Evolutionary conservation across 805 yeast species (phyloP).

Genomic region (Ogataea trehaloabstinens): DNA sequence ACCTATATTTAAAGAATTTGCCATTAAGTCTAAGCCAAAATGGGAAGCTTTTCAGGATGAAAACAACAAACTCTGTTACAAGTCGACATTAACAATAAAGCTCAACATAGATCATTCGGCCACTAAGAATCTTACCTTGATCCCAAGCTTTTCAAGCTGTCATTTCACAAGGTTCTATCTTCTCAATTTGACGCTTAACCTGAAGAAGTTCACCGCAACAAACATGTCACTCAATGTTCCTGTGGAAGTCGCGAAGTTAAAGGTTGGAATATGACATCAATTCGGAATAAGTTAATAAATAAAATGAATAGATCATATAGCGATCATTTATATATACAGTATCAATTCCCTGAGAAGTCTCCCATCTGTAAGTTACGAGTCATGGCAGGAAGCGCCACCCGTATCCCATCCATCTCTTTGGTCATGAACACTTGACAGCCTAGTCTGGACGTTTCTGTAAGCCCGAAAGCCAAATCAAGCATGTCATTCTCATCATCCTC

Average conservation of each 20-base stretch:
- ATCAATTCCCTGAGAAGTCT: constrained; percentile 56
- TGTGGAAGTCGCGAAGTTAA: constrained; percentile 21
- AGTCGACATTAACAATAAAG: constrained; percentile 14
- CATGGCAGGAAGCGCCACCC: constrained; percentile 97
- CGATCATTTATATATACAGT: background rate
- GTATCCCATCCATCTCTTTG: constrained; percentile 85
- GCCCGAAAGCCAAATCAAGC: constrained; percentile 96
- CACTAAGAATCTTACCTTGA: constrained; percentile 14
- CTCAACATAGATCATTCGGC: constrained; percentile 13
- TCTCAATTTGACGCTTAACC: constrained; percentile 12
- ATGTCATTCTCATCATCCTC: constrained; percentile 97
- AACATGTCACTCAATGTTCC: constrained; percentile 19
- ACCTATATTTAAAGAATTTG: constrained; percentile 16
- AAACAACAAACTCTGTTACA: constrained; percentile 9
- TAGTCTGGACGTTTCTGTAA: constrained; percentile 92
- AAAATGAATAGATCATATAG: background rate
- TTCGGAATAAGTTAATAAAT: background rate
- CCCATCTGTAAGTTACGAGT: constrained; percentile 84
- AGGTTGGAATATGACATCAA: constrained; percentile 1
- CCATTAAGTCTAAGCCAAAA: constrained; percentile 13
- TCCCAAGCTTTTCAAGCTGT: constrained; percentile 24
- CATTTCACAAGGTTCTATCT: constrained; percentile 18
- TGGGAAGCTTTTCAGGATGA: constrained; percentile 13
- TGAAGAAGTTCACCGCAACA: constrained; percentile 17
- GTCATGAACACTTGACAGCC: constrained; percentile 93